Evolutionary conservation across 1,284 basidiomycete genomes (phyloP).

Genomic region (Peniophora sp.): DNA sequence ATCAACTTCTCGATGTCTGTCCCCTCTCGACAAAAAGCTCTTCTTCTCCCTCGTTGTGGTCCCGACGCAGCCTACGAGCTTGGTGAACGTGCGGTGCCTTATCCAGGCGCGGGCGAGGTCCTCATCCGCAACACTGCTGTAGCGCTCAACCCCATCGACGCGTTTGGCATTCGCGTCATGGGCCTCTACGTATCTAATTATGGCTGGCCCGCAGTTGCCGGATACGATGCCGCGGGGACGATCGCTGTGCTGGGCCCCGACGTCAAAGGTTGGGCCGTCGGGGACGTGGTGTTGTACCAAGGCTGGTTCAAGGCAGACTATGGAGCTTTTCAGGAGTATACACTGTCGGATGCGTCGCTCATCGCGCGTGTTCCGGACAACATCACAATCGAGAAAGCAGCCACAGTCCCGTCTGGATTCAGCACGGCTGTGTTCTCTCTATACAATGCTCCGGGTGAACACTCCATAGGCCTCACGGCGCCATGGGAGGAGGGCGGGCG

Average conservation of each 20-base stretch:
- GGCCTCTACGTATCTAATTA: conserved; percentile 15
- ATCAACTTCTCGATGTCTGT: background rate
- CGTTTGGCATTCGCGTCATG: conserved; percentile 25
- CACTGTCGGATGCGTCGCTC: conserved; percentile 7
- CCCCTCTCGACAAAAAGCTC: conserved; percentile 17
- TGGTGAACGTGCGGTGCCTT: conserved; percentile 11
- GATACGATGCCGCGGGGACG: conserved; percentile 34
- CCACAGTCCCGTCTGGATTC: conserved; percentile 12
- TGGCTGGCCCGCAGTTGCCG: conserved; percentile 30
- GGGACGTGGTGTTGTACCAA: conserved; percentile 30
- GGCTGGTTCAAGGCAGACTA: conserved; percentile 5
- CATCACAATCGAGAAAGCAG: conserved; percentile 14
- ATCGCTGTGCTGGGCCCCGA: conserved; percentile 30
- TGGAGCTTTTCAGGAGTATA: conserved; percentile 18
- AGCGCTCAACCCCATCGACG: conserved; percentile 35
- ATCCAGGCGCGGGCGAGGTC: conserved; percentile 28
- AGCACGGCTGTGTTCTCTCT: conserved; percentile 11
- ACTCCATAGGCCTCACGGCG: conserved; percentile 7
- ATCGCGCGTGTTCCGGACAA: conserved; percentile 13
- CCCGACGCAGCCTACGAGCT: conserved; percentile 13
- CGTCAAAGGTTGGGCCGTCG: conserved; percentile 25
- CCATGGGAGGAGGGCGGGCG: conserved; percentile 16
- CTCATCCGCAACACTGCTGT: conserved; percentile 31
- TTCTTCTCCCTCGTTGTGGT: conserved; percentile 7
- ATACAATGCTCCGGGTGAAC: conserved; percentile 7